phyloP scores from a whole-genome alignment of 176 grass and related monocot species.

The Elymus sibiricus region DNA sequence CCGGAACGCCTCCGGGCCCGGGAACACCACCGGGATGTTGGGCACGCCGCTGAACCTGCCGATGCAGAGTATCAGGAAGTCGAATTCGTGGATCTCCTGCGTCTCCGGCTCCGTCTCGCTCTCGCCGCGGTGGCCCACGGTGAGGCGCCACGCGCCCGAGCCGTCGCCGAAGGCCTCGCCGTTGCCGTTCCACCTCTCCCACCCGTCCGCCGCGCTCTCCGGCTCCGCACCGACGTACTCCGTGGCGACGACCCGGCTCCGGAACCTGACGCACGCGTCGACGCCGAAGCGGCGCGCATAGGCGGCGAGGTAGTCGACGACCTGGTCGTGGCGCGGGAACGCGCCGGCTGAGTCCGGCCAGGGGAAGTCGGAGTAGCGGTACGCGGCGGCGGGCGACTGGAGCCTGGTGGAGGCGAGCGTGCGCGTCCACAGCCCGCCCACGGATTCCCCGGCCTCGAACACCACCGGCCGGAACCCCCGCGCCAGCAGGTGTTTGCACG shows the following conservation, averaged over 20 bases:
- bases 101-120: neutral
- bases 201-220: neutral
- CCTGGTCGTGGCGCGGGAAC: conserved; percentile 46
- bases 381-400: conserved; percentile 35
- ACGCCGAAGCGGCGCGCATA: conserved; percentile 79
- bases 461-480: conserved; percentile 60
- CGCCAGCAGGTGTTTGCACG: conserved; percentile 74
- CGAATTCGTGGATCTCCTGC: conserved; percentile 45
- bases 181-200: conserved; percentile 63
- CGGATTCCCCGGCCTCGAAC: conserved; percentile 40
- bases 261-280: conserved; percentile 43
- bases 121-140: neutral
- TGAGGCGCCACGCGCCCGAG: conserved; percentile 24
- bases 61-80: conserved; percentile 77
- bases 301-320: conserved; percentile 53
- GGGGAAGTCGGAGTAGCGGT: conserved; percentile 75
- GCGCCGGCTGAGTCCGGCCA: conserved; percentile 49
- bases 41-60: conserved; percentile 75
- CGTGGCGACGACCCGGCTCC: conserved; percentile 30
- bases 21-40: conserved; percentile 53
- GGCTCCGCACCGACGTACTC: conserved; percentile 26
- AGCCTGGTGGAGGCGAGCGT: conserved; percentile 58
- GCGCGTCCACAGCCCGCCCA: conserved; percentile 68
- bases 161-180: conserved; percentile 61
- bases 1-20: conserved; percentile 52